Conservation (phyloP, 768 basidiomycete genomes). For the Podaxis pistillaris region DNA sequence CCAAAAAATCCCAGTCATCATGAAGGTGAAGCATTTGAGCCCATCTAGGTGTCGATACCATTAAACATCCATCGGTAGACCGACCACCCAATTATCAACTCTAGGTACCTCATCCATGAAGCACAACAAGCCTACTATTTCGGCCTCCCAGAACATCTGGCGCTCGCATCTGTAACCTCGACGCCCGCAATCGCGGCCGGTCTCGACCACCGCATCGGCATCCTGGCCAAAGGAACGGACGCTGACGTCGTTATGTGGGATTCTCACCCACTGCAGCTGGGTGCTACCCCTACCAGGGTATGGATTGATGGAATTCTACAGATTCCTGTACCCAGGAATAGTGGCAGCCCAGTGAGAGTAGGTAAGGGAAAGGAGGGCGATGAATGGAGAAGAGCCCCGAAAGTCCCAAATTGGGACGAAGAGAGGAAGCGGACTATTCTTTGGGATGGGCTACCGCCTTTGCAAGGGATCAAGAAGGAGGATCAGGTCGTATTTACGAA, state of each 20-base stretch:
- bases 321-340: constrained; percentile 45
- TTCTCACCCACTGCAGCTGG: constrained; percentile 70
- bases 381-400: constrained; percentile 45
- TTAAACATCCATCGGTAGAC: constrained; percentile 35
- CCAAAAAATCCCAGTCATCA: constrained; percentile 65
- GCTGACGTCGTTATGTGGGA: constrained; percentile 78
- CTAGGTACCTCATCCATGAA: constrained; percentile 68
- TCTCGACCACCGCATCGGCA: constrained; percentile 74
- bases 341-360: constrained; percentile 39
- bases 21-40: constrained; percentile 56
- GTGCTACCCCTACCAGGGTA: constrained; percentile 71
- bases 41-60: not conserved
- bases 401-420: constrained; percentile 60
- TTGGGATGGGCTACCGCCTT: constrained; percentile 72
- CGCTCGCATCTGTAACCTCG: constrained; percentile 66
- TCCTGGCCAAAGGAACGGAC: constrained; percentile 54
- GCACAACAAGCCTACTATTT: constrained; percentile 72
- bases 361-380: constrained; percentile 44
- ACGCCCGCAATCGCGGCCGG: constrained; percentile 65
- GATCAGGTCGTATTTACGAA: constrained; percentile 59
- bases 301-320: constrained; percentile 88
- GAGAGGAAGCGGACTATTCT: constrained; percentile 57
- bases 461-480: constrained; percentile 36
- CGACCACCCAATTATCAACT: constrained; percentile 58
- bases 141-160: constrained; percentile 54